Conservation (phyloP, 352 stramenopile species). For the Plasmopara viticola region DNA sequence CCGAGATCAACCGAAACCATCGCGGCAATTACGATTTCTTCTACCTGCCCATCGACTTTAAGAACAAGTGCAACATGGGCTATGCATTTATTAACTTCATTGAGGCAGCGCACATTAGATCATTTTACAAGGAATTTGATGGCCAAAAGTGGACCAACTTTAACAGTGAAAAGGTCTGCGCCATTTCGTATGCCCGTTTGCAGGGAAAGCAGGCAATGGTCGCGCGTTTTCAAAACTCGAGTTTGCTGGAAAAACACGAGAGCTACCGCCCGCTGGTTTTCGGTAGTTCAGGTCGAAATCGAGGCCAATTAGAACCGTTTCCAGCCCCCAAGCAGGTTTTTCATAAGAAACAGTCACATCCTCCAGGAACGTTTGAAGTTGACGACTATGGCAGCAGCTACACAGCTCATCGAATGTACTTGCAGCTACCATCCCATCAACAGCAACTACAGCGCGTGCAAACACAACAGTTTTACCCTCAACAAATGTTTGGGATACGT, state of each 20-base stretch:
- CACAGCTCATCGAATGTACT: constrained; percentile 23
- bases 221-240: constrained; percentile 98
- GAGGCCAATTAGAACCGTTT: constrained; percentile 63
- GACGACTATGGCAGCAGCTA: constrained; percentile 29
- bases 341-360: constrained; percentile 38
- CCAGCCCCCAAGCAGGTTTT: constrained; percentile 47
- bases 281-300: constrained; percentile 60
- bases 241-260: constrained; percentile 90
- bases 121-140: constrained; percentile 83
- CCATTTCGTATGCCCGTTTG: constrained; percentile 98
- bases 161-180: constrained; percentile 98
- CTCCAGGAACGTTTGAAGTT: constrained; percentile 18
- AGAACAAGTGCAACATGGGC: constrained; percentile 99
- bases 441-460: constrained; percentile 14
- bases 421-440: constrained; percentile 15
- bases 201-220: constrained; percentile 97
- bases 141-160: constrained; percentile 95
- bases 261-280: constrained; percentile 92
- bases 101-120: constrained; percentile 63
- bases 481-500: constrained; percentile 23
- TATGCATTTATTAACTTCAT: constrained; percentile 99
- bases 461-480: constrained; percentile 27
- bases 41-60: constrained; percentile 99
- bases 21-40: constrained; percentile 97
- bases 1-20: constrained; percentile 93